Percentiles rank a stretch among this genome's conserved stretches.
These are phyloP conservation scores for Athelia sp. DNA, from an alignment of 1,284 basidiomycete genomes.

Conservation along the genomic window DNA sequence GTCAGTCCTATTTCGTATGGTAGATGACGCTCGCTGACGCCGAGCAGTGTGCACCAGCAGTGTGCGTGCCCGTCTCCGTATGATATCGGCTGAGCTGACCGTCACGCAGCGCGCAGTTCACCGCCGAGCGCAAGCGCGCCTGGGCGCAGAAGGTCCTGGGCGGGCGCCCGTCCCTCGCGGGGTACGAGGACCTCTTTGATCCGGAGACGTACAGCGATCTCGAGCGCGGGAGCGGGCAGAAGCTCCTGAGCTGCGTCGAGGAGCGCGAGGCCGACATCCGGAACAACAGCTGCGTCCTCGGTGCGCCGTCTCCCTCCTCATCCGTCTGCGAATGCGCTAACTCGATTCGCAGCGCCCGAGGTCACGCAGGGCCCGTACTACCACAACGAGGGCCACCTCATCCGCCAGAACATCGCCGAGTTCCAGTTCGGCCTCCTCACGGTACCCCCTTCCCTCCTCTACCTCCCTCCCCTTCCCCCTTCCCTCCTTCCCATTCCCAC, in stretches of 20 bases:
- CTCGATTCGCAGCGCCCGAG: constrained; percentile 30
- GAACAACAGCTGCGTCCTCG: constrained; percentile 43
- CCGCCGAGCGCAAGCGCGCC: constrained; percentile 37
- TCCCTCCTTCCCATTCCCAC: not conserved
- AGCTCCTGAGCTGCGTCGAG: constrained; percentile 36
- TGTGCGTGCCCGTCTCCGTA: constrained; percentile 11
- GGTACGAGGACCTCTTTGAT: constrained; percentile 39
- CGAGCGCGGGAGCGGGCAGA: constrained; percentile 19
- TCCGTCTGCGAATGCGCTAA: not conserved
- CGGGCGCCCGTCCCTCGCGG: constrained; percentile 34
- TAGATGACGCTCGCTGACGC: not conserved
- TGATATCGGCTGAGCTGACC: not conserved
- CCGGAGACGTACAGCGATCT: constrained; percentile 29
- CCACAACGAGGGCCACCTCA: constrained; percentile 37
- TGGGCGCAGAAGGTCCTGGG: constrained; percentile 40
- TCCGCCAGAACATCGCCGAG: constrained; percentile 47
- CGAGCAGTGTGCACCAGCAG: constrained; percentile 40
- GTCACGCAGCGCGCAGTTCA: constrained; percentile 30
- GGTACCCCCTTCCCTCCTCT: no score
- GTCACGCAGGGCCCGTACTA: constrained; percentile 49
- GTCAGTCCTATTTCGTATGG: constrained; percentile 20
- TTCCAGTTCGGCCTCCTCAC: constrained; percentile 39
- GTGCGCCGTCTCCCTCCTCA: constrained; percentile 10
- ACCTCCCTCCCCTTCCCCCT: not conserved
- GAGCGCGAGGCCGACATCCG: constrained; percentile 38